These are phyloP conservation scores for Amyloporia xantha DNA, from an alignment of 768 basidiomycete genomes.

Conservation along the genomic window DNA sequence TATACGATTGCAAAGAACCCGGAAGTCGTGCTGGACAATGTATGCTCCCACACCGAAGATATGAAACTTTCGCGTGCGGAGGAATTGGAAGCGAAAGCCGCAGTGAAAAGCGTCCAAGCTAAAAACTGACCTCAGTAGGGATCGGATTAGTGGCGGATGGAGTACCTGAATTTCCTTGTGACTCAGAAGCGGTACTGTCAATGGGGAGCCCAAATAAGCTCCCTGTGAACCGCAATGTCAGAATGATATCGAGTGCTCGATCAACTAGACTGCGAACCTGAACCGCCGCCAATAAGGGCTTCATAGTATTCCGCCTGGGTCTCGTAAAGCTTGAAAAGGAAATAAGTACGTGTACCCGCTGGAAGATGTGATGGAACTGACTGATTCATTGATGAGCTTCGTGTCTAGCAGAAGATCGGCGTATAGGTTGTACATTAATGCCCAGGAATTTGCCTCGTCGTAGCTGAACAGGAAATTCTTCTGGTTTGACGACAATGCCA, in stretches of 20 bases:
- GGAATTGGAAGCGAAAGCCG: neutral
- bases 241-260: no score
- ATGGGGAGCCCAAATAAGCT: neutral
- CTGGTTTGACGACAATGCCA: conserved; percentile 2
- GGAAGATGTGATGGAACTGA: neutral
- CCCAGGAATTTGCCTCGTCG: conserved; percentile 5
- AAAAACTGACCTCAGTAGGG: no score
- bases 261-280: no score
- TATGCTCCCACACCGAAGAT: conserved; percentile 1
- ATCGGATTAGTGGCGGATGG: no score
- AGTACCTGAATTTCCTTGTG: conserved; percentile 2
- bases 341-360: neutral
- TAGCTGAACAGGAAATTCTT: neutral
- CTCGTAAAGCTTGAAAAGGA: neutral
- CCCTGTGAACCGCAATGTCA: no score
- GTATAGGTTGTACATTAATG: conserved; percentile 9
- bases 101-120: conserved; percentile 5
- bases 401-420: conserved; percentile 7
- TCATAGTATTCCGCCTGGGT: conserved; percentile 1
- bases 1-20: conserved; percentile 4
- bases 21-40: conserved; percentile 1
- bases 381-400: conserved; percentile 1
- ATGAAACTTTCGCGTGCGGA: neutral
- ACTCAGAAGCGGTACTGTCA: conserved; percentile 2
- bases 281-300: neutral